These are phyloP conservation scores for Alternaria metachromatica DNA, from an alignment of 2,329 filamentous ascomycete species.

Conservation along the genomic window DNA sequence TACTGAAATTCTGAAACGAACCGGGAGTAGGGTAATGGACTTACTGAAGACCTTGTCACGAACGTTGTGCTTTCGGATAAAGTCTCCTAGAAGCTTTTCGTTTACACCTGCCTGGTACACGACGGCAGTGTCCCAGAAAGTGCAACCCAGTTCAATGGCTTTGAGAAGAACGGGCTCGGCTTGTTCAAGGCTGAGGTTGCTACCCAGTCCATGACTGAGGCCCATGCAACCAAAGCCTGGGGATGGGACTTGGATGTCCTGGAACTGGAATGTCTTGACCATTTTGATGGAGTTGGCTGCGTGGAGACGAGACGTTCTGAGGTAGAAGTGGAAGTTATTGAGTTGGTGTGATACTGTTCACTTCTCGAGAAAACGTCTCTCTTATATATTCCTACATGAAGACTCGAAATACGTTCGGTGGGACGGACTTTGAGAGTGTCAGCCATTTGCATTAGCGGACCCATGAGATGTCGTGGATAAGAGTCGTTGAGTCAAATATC, in stretches of 20 bases:
- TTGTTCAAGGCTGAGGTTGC: constrained; percentile 50
- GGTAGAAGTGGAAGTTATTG: background rate
- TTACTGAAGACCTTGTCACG: constrained; percentile 32
- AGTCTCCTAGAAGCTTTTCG: constrained; percentile 38
- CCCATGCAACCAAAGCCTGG: constrained; percentile 66
- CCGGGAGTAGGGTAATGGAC: too few relatives aligned
- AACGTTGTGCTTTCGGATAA: constrained; percentile 34
- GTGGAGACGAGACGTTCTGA: background rate
- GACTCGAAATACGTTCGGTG: background rate
- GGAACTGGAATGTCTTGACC: constrained; percentile 30
- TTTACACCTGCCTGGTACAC: constrained; percentile 32
- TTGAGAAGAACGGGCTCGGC: constrained; percentile 58
- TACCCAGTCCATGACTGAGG: constrained; percentile 54
- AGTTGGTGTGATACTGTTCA: too few relatives aligned
- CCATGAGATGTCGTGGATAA: background rate
- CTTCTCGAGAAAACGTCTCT: too few relatives aligned
- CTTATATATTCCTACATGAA: background rate
- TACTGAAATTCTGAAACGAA: too few relatives aligned
- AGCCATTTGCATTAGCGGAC: background rate
- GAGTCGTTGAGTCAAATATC: background rate
- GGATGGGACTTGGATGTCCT: constrained; percentile 50
- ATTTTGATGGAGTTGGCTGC: constrained; percentile 2
- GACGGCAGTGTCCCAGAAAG: constrained; percentile 59
- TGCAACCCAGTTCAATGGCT: constrained; percentile 58
- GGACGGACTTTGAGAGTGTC: background rate